Percentiles rank a stretch among this genome's conserved stretches.
phyloP scores from a whole-genome alignment of 2,329 filamentous ascomycete species.

The Xylaria sp. region DNA sequence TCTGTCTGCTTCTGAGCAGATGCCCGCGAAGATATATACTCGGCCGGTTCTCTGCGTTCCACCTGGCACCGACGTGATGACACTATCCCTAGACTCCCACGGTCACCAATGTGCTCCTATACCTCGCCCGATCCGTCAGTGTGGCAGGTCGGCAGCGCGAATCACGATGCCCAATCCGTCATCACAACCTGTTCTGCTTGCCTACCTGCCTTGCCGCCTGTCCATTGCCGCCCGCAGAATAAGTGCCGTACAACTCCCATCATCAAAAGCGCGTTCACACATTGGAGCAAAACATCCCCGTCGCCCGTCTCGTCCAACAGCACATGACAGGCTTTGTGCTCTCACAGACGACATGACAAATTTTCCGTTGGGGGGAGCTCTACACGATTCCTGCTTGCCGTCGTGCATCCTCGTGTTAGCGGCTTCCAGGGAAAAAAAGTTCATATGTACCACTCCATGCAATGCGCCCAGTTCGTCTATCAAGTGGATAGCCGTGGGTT shows the following conservation, averaged over 20 bases:
- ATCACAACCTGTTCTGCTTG: not conserved
- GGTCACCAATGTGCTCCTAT: not conserved
- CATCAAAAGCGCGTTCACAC: conserved; percentile 4
- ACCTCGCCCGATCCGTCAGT: conserved; percentile 3
- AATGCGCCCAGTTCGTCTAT: not conserved
- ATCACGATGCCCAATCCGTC: not conserved
- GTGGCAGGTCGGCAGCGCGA: not conserved
- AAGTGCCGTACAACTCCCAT: conserved; percentile 1
- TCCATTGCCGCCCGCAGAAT: conserved; percentile 1
- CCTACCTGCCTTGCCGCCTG: not conserved
- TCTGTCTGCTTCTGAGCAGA: not conserved
- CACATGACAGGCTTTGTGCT: conserved; percentile 2
- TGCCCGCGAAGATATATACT: conserved; percentile 9
- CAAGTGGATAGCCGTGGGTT: not conserved
- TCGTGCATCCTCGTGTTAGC: conserved; percentile 1
- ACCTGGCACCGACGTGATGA: not conserved
- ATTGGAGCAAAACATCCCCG: conserved; percentile 1
- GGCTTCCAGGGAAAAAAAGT: not conserved
- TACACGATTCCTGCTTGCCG: not conserved
- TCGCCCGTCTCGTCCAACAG: not conserved
- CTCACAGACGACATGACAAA: not conserved
- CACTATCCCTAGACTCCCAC: not conserved
- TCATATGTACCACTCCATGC: not conserved
- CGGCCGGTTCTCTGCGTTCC: not conserved
- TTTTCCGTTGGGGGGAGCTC: not conserved